A percentile compares a stretch with the other conserved stretches of the same genome.
phyloP scores from a whole-genome alignment of 192 early-diverging fungal species.

The Helicostylum pulchrum region DNA sequence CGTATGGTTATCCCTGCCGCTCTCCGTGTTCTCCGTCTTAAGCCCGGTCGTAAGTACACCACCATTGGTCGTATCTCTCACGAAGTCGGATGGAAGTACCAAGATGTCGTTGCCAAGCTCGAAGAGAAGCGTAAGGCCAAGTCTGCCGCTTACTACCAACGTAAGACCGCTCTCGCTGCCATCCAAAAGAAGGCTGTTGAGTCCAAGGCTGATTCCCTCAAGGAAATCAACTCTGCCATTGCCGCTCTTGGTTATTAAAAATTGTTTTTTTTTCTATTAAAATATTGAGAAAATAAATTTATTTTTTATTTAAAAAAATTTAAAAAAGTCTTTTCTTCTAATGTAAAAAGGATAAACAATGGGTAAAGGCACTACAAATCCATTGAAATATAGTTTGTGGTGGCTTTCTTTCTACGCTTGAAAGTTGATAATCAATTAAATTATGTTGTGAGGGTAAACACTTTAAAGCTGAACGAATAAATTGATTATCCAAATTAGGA shows the following conservation, averaged over 20 bases:
- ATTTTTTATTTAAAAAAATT: too few relatives aligned
- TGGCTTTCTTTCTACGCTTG: neutral
- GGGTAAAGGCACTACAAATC: neutral
- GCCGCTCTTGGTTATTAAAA: slow-evolving; percentile 57
- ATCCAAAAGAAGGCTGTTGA: slow-evolving; percentile 37
- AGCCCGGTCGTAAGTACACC: slow-evolving; percentile 98
- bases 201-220: slow-evolving; percentile 53
- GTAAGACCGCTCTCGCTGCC: slow-evolving; percentile 62
- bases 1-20: slow-evolving; percentile 96
- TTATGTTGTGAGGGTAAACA: neutral
- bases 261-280: too few relatives aligned
- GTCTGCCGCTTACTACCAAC: slow-evolving; percentile 88
- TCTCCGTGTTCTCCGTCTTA: slow-evolving; percentile 93
- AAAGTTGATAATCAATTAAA: neutral
- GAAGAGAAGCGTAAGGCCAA: slow-evolving; percentile 99
- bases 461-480: slow-evolving; percentile 2
- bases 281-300: too few relatives aligned
- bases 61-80: slow-evolving; percentile 87
- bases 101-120: slow-evolving; percentile 91
- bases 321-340: too few relatives aligned
- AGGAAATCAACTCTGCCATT: slow-evolving; percentile 55
- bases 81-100: slow-evolving; percentile 99
- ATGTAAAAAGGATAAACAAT: slow-evolving; percentile 2
- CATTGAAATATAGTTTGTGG: neutral
- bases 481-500: neutral